Conservation (phyloP, 2,329 filamentous ascomycete genomes). For the Penicillium palitans region DNA sequence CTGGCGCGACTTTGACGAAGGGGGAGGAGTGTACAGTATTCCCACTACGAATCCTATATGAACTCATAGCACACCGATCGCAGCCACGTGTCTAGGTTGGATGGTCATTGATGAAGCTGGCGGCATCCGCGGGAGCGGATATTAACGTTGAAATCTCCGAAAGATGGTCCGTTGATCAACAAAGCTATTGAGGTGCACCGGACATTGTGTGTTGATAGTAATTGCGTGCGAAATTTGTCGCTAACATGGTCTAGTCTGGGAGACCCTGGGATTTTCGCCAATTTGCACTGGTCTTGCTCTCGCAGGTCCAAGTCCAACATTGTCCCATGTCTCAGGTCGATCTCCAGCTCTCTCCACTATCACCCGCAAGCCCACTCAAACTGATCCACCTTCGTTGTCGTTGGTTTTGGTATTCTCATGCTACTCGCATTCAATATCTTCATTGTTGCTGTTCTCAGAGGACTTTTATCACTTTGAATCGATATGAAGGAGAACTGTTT, state of each 20-base stretch:
- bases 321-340: neutral
- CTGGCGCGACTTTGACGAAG: no score
- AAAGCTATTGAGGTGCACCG: neutral
- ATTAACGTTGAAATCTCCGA: neutral
- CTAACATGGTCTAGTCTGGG: neutral
- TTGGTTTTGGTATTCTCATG: neutral
- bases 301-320: neutral
- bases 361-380: neutral
- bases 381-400: neutral
- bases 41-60: neutral
- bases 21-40: no score
- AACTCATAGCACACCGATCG: no score
- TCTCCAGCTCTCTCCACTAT: neutral
- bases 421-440: neutral
- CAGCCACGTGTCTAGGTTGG: neutral
- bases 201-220: neutral
- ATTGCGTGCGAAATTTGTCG: neutral
- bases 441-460: no score
- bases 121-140: conserved; percentile 1
- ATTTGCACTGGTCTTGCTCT: neutral
- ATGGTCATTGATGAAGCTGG: neutral
- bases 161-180: neutral
- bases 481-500: neutral
- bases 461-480: no score
- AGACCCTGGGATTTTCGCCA: neutral